phyloP scores from a whole-genome alignment of 805 yeast genomes.

The Saccharomycopsis schoenii region DNA sequence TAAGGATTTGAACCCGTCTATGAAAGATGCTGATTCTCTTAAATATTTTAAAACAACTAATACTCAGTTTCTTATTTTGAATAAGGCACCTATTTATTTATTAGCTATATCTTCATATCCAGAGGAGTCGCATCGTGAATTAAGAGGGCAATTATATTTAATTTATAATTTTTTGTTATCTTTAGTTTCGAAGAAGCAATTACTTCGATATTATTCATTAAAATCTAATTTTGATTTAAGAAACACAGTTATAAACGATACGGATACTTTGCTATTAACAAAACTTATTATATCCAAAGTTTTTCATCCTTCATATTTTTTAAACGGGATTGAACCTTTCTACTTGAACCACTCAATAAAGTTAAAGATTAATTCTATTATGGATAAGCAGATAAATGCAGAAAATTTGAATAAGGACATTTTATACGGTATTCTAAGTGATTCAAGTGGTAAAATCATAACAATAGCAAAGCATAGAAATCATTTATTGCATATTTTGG shows the following conservation, averaged over 20 bases:
- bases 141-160: constrained; percentile 57
- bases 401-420: constrained; percentile 23
- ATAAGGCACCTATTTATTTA: constrained; percentile 59
- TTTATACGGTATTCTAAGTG: constrained; percentile 66
- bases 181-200: constrained; percentile 71
- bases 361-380: constrained; percentile 42
- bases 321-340: constrained; percentile 59
- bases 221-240: constrained; percentile 78
- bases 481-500: constrained; percentile 75
- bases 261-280: constrained; percentile 8
- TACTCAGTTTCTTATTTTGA: constrained; percentile 46
- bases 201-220: constrained; percentile 54
- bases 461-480: constrained; percentile 65
- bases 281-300: constrained; percentile 33
- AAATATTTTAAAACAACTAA: constrained; percentile 43
- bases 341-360: constrained; percentile 50
- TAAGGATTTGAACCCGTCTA: constrained; percentile 20
- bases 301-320: constrained; percentile 47
- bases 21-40: constrained; percentile 25
- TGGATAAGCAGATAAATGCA: constrained; percentile 33
- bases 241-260: constrained; percentile 49
- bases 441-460: constrained; percentile 53
- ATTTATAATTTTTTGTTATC: constrained; percentile 73
- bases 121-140: constrained; percentile 41
- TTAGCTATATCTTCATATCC: constrained; percentile 51